A percentile compares a stretch with the other conserved stretches of the same genome.
Evolutionary conservation across 2,329 filamentous ascomycete genomes (phyloP).

Genomic region (Coniella lustricola): DNA sequence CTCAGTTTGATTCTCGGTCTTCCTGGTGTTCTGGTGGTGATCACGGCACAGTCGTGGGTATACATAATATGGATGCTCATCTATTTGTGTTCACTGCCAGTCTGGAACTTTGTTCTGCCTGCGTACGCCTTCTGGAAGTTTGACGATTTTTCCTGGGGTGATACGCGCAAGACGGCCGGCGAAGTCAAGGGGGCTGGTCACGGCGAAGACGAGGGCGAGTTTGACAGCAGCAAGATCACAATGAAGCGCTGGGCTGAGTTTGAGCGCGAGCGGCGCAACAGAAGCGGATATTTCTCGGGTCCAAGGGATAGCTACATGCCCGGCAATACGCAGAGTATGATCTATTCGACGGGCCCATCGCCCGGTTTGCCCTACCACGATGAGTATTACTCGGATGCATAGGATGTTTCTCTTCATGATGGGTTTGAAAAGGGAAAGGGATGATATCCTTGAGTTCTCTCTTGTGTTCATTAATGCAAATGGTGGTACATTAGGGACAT

Average conservation of each 20-base stretch:
- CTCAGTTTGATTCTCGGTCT: conserved; percentile 88
- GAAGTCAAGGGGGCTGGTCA: conserved; percentile 76
- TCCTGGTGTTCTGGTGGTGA: conserved; percentile 81
- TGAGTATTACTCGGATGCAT: conserved; percentile 50
- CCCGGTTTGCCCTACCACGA: conserved; percentile 42
- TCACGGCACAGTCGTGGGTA: conserved; percentile 87
- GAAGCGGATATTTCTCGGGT: conserved; percentile 40
- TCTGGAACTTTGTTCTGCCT: conserved; percentile 97
- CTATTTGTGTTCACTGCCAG: conserved; percentile 83
- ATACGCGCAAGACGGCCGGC: conserved; percentile 89
- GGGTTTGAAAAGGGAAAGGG: neutral
- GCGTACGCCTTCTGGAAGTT: conserved; percentile 99
- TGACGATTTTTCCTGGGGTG: conserved; percentile 98
- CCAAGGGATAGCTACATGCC: conserved; percentile 43
- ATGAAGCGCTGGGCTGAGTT: conserved; percentile 99
- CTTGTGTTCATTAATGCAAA: neutral
- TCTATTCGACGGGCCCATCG: conserved; percentile 34
- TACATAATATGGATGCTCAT: conserved; percentile 97
- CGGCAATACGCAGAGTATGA: conserved; percentile 26
- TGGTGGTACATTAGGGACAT: too few species aligned
- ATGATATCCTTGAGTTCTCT: neutral
- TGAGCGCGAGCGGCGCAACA: conserved; percentile 57
- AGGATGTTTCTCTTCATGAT: conserved; percentile 4
- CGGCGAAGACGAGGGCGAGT: conserved; percentile 86
- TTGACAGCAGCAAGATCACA: conserved; percentile 97